Conservation (phyloP, 2,329 filamentous ascomycete genomes). For the Sporothrix brunneoviolacea region DNA sequence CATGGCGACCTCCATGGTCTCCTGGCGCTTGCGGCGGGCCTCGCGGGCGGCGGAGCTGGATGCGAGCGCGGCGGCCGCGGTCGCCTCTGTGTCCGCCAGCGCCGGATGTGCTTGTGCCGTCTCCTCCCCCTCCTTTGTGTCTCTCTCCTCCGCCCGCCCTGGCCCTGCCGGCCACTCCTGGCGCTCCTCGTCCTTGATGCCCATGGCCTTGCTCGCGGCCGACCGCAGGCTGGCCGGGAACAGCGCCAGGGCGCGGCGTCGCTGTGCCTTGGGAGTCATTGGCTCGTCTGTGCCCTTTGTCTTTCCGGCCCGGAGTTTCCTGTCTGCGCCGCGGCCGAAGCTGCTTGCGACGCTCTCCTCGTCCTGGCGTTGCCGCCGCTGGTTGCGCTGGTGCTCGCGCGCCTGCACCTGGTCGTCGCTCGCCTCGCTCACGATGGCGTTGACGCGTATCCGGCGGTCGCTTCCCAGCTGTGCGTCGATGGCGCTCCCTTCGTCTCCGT, state of each 20-base stretch:
- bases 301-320: no score
- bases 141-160: background rate
- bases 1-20: slow-evolving; percentile 45
- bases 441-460: slow-evolving; percentile 7
- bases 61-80: slow-evolving; percentile 43
- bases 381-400: slow-evolving; percentile 14
- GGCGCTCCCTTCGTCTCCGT: background rate
- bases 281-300: no score
- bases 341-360: background rate
- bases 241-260: slow-evolving; percentile 30
- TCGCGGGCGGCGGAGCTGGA: no score
- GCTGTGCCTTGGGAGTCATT: slow-evolving; percentile 22
- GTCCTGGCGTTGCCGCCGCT: background rate
- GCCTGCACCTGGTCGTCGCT: slow-evolving; percentile 1
- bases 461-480: background rate
- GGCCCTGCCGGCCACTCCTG: background rate
- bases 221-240: slow-evolving; percentile 35
- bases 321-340: no score
- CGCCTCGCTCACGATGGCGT: slow-evolving; percentile 19
- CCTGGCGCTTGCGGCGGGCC: slow-evolving; percentile 11
- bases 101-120: background rate
- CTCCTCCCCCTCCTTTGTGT: background rate
- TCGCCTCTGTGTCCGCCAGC: slow-evolving; percentile 32
- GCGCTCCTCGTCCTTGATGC: slow-evolving; percentile 22
- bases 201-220: slow-evolving; percentile 33